phyloP scores from a whole-genome alignment of 2,329 filamentous ascomycete genomes.

The Colletotrichum sp. region DNA sequence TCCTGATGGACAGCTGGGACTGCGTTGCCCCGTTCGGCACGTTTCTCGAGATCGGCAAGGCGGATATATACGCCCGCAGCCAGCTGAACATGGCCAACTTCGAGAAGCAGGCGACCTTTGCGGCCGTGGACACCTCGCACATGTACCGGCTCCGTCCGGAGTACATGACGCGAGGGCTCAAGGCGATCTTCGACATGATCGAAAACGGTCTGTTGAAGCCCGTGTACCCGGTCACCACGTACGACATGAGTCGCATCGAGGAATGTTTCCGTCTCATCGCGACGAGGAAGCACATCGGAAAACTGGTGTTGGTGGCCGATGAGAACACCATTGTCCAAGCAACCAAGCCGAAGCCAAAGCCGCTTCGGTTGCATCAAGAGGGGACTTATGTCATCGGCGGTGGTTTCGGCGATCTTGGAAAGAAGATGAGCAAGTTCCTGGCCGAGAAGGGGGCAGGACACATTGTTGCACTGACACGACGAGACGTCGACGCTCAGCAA shows the following conservation, averaged over 20 bases:
- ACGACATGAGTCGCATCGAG: slow-evolving; percentile 37
- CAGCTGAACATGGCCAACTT: no score
- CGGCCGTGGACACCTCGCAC: background rate
- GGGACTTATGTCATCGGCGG: slow-evolving; percentile 36
- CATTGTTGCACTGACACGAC: slow-evolving; percentile 33
- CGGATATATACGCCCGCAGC: slow-evolving; percentile 40
- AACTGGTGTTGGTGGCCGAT: slow-evolving; percentile 36
- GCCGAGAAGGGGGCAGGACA: slow-evolving; percentile 32
- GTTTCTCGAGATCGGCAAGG: slow-evolving; percentile 49
- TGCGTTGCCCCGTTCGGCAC: slow-evolving; percentile 48
- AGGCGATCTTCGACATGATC: slow-evolving; percentile 16
- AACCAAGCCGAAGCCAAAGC: slow-evolving; percentile 4
- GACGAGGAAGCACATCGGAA: slow-evolving; percentile 40
- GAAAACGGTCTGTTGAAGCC: slow-evolving; percentile 28
- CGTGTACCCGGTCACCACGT: slow-evolving; percentile 20
- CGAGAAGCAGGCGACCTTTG: background rate
- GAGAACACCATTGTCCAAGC: slow-evolving; percentile 22
- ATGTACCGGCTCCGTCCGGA: slow-evolving; percentile 23
- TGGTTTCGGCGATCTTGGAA: slow-evolving; percentile 36
- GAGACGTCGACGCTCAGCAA: slow-evolving; percentile 17
- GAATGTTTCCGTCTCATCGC: slow-evolving; percentile 24
- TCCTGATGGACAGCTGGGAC: slow-evolving; percentile 45
- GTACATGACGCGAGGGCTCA: slow-evolving; percentile 27
- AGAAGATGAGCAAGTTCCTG: slow-evolving; percentile 28
- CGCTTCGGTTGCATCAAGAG: slow-evolving; percentile 17